These are phyloP conservation scores for Hyparrhenia diplandra DNA, from an alignment of 176 grass and related monocot genomes.

Conservation along the genomic window DNA sequence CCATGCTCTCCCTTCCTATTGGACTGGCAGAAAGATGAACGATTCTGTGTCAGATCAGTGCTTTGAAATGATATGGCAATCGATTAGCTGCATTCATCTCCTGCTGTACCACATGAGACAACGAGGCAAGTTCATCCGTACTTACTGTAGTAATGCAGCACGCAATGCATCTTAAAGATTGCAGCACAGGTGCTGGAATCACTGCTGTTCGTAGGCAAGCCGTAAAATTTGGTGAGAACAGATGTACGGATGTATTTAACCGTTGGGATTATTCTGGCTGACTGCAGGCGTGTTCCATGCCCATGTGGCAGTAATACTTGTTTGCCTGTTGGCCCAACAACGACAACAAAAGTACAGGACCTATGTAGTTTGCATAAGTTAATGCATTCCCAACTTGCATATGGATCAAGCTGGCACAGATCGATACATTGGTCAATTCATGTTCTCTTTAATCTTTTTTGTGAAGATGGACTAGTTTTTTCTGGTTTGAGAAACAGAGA, in stretches of 20 bases:
- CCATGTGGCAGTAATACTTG: conserved; percentile 1
- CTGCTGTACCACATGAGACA: not conserved
- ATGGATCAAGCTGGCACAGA: no score
- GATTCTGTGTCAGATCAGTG: not conserved
- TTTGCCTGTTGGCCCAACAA: not conserved
- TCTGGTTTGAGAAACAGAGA: no score
- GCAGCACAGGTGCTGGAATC: not conserved
- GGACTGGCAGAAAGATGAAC: not conserved
- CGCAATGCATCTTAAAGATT: not conserved
- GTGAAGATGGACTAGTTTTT: no score
- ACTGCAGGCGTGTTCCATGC: not conserved
- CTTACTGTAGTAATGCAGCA: not conserved
- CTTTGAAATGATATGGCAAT: not conserved
- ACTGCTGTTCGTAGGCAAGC: not conserved
- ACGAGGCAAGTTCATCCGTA: not conserved
- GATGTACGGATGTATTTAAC: not conserved
- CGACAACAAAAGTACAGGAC: not conserved
- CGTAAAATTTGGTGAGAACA: not conserved
- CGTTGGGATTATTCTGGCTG: not conserved
- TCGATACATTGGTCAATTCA: not conserved
- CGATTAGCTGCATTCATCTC: not conserved
- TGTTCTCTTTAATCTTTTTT: not conserved
- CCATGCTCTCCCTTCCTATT: not conserved
- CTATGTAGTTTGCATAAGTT: conserved; percentile 6
- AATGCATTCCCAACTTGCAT: no score